Evolutionary conservation across 2,329 filamentous ascomycete species (phyloP).

Genomic region (Pleoardoris graminearum): DNA sequence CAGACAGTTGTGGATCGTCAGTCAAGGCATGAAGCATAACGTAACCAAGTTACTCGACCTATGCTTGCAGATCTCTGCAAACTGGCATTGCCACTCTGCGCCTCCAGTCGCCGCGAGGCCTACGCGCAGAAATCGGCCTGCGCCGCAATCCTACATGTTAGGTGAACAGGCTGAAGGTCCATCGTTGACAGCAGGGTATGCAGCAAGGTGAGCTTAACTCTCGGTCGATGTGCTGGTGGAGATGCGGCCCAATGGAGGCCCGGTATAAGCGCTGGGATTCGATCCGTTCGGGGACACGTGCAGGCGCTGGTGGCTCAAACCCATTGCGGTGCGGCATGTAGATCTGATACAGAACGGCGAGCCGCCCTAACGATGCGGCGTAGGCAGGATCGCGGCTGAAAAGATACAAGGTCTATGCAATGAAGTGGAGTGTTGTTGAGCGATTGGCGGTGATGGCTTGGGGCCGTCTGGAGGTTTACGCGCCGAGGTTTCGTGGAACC

Average conservation of each 20-base stretch:
- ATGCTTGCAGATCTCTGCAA: background rate
- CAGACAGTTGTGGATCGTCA: slow-evolving; percentile 1
- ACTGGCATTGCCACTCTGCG: background rate
- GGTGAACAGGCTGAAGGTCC: slow-evolving; percentile 1
- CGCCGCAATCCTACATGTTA: slow-evolving; percentile 1
- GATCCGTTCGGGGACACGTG: background rate
- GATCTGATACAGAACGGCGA: slow-evolving; percentile 1
- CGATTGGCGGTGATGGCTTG: slow-evolving; percentile 1
- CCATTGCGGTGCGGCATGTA: background rate
- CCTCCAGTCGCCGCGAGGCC: slow-evolving; percentile 1
- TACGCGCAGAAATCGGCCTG: background rate
- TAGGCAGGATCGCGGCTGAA: background rate
- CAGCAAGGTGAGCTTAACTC: background rate
- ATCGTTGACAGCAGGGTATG: background rate
- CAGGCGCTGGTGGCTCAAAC: slow-evolving; percentile 7
- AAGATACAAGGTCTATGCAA: background rate
- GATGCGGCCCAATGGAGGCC: slow-evolving; percentile 2
- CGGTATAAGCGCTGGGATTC: background rate
- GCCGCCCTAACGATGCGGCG: background rate
- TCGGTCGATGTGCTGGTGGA: background rate
- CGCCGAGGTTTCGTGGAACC: background rate
- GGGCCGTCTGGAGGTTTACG: background rate
- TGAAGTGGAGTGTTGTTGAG: background rate
- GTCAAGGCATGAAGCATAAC: background rate
- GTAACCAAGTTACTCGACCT: background rate